A percentile compares a stretch with the other conserved stretches of the same genome.
phyloP scores from a whole-genome alignment of 2,329 filamentous ascomycete genomes.

The Didymella lethalis region DNA sequence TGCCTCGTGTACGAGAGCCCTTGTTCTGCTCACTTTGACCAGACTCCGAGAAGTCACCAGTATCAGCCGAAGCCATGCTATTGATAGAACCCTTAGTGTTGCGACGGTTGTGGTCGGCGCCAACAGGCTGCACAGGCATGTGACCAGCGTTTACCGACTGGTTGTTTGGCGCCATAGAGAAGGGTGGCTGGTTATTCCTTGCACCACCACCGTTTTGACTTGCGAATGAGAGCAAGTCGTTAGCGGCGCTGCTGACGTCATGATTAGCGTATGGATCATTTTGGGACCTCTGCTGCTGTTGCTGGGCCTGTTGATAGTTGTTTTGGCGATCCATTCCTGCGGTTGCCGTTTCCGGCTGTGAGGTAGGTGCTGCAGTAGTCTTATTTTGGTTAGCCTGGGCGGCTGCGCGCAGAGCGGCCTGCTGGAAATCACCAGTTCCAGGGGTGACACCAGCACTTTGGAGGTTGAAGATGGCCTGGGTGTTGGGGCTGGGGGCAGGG shows the following conservation, averaged over 20 bases:
- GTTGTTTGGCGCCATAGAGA: conserved; percentile 55
- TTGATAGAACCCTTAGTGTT: conserved; percentile 60
- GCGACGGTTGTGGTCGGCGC: conserved; percentile 60
- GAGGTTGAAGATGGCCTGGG: conserved; percentile 81
- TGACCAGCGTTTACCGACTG: conserved; percentile 53
- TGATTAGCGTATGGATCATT: conserved; percentile 81
- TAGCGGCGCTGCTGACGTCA: conserved; percentile 91
- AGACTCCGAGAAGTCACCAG: conserved; percentile 75
- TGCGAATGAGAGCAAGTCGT: conserved; percentile 90
- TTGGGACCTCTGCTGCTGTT: conserved; percentile 49
- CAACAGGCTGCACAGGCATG: conserved; percentile 58
- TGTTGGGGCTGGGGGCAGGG: conserved; percentile 86
- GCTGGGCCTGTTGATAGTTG: conserved; percentile 57
- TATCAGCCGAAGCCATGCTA: conserved; percentile 65
- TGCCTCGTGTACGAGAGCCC: conserved; percentile 52
- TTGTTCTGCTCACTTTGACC: conserved; percentile 70
- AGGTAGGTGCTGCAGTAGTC: conserved; percentile 54
- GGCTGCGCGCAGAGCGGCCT: conserved; percentile 84
- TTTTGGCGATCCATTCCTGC: conserved; percentile 64
- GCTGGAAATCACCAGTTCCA: conserved; percentile 90
- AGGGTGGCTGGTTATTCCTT: conserved; percentile 62
- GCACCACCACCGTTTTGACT: conserved; percentile 67
- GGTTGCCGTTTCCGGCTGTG: conserved; percentile 53
- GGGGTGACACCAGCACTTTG: conserved; percentile 86
- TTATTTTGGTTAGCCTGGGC: conserved; percentile 56